These are phyloP conservation scores for Phytophthora colocasiae DNA, from an alignment of 352 stramenopile genomes.

Conservation along the genomic window DNA sequence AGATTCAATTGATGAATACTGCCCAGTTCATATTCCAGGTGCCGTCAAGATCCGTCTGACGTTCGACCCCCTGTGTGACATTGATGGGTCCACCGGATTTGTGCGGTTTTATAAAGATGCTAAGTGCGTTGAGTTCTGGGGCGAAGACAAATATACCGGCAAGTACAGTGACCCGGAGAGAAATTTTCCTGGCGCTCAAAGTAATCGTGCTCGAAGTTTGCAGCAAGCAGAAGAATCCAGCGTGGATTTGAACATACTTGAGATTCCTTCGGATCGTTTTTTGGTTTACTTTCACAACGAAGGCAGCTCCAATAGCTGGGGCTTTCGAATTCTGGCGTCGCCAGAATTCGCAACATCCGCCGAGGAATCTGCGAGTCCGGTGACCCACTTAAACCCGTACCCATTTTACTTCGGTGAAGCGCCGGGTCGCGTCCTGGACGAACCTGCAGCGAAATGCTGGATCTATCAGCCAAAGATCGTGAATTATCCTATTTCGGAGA, in stretches of 20 bases:
- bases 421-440: slow-evolving; percentile 54
- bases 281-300: slow-evolving; percentile 80
- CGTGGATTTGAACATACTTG: slow-evolving; percentile 42
- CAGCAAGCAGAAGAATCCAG: slow-evolving; percentile 26
- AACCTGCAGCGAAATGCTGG: slow-evolving; percentile 64
- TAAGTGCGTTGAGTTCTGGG: slow-evolving; percentile 72
- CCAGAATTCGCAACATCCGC: slow-evolving; percentile 45
- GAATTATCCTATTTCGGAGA: slow-evolving; percentile 54
- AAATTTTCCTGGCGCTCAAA: slow-evolving; percentile 79
- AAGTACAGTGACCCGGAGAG: slow-evolving; percentile 77
- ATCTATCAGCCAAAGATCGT: slow-evolving; percentile 65
- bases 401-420: slow-evolving; percentile 80
- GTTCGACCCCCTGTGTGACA: slow-evolving; percentile 77
- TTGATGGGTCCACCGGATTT: slow-evolving; percentile 65
- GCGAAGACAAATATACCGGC: slow-evolving; percentile 73
- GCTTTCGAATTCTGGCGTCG: slow-evolving; percentile 67
- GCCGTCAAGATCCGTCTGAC: slow-evolving; percentile 75
- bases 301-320: slow-evolving; percentile 61
- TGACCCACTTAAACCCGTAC: slow-evolving; percentile 56
- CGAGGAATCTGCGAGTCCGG: slow-evolving; percentile 7
- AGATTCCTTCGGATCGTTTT: slow-evolving; percentile 75
- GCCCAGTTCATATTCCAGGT: slow-evolving; percentile 72
- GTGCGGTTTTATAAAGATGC: slow-evolving; percentile 80
- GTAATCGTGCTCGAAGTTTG: slow-evolving; percentile 46
- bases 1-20: slow-evolving; percentile 69